Conservation (phyloP, 805 yeast species). For the Metschnikowia peoriensis region DNA sequence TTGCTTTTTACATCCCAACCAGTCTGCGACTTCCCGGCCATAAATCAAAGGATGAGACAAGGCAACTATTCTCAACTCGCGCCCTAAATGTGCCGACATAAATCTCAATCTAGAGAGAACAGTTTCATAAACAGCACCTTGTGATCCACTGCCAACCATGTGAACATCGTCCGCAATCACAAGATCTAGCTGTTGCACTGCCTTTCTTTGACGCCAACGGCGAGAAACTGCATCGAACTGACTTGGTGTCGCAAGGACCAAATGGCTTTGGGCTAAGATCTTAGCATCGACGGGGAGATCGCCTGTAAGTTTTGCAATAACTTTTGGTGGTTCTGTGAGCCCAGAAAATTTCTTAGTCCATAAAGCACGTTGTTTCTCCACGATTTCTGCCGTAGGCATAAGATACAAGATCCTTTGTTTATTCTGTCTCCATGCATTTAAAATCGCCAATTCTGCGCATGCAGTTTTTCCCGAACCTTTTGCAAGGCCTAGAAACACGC, state of each 20-base stretch:
- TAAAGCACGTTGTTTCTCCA: conserved; percentile 43
- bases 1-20: conserved; percentile 72
- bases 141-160: conserved; percentile 51
- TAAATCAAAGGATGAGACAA: conserved; percentile 69
- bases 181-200: conserved; percentile 64
- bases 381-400: conserved; percentile 56
- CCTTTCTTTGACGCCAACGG: conserved; percentile 78
- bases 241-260: conserved; percentile 73
- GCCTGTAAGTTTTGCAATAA: conserved; percentile 52
- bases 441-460: conserved; percentile 68
- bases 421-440: conserved; percentile 69
- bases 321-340: conserved; percentile 54
- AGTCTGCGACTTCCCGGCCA: conserved; percentile 75
- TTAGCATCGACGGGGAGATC: conserved; percentile 53
- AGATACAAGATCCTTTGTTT: conserved; percentile 72
- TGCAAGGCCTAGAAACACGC: conserved; percentile 64
- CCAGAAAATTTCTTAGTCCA: conserved; percentile 55
- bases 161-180: conserved; percentile 77
- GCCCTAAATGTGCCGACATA: conserved; percentile 64
- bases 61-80: conserved; percentile 58
- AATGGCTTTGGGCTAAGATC: conserved; percentile 57
- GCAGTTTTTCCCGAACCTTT: conserved; percentile 76
- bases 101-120: conserved; percentile 69
- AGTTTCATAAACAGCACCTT: conserved; percentile 68
- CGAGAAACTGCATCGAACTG: conserved; percentile 74